Conservation (phyloP, 1,139 yeast species). For the Saccharomycopsis hybrid region DNA sequence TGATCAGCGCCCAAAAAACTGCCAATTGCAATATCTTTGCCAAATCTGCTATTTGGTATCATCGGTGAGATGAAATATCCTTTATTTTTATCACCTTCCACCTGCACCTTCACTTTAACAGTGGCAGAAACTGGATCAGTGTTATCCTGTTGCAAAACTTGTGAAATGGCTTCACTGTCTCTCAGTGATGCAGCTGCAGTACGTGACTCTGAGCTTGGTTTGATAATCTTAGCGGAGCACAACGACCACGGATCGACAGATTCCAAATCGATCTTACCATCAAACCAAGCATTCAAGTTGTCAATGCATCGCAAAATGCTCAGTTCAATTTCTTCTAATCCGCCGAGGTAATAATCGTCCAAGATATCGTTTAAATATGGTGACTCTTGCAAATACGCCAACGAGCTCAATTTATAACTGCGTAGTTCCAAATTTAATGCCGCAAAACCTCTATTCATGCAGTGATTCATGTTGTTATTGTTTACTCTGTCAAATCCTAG, state of each 20-base stretch:
- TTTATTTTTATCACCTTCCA: background rate
- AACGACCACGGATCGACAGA: slow-evolving; percentile 35
- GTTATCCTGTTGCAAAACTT: background rate
- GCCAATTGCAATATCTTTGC: slow-evolving; percentile 36
- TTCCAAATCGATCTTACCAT: slow-evolving; percentile 20
- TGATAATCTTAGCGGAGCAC: slow-evolving; percentile 30
- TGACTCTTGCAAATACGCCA: slow-evolving; percentile 32
- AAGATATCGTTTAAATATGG: slow-evolving; percentile 38
- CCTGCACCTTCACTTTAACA: background rate
- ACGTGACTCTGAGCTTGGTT: slow-evolving; percentile 2
- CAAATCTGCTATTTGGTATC: slow-evolving; percentile 35
- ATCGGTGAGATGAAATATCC: slow-evolving; percentile 27
- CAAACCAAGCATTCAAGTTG: slow-evolving; percentile 37
- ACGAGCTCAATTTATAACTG: slow-evolving; percentile 28
- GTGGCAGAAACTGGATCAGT: background rate
- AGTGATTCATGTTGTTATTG: slow-evolving; percentile 31
- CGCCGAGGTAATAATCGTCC: slow-evolving; percentile 46
- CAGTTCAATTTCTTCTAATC: slow-evolving; percentile 39
- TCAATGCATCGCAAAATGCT: slow-evolving; percentile 35
- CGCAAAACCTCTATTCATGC: slow-evolving; percentile 46
- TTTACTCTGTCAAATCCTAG: slow-evolving; percentile 31
- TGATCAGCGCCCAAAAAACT: slow-evolving; percentile 31
- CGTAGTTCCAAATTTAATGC: slow-evolving; percentile 40
- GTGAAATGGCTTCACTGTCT: no score
- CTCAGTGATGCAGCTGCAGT: no score